Base-by-base conservation (phyloP, 306 rosid species). In the Glycine tomentella region DNA sequence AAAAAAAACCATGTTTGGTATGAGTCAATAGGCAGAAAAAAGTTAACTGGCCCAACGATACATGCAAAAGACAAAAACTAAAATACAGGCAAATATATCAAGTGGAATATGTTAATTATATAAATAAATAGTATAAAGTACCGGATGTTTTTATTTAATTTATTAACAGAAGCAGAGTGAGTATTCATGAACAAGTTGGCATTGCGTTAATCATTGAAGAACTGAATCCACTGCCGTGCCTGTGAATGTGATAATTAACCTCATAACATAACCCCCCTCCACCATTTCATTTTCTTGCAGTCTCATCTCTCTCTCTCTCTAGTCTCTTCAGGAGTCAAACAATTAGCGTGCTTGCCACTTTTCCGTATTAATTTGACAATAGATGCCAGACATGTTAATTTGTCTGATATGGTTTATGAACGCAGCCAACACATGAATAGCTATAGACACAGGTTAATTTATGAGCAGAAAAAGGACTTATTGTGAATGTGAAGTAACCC, bases 141-240 rank as follows among this genome's bases (percentile, higher is more conserved):
- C 1, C 31, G 3, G 13, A 44, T 45, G 53, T 38, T 33, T 77
- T 49, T 9, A 25, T 34, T 57, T 77, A 31, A 63, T 63, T 63
- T 64, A 64, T 73, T 51, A n/a, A 53, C 16, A 11, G 67, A 61
- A 8, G 49, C 72, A 58, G 77, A 46, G 82, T 52, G 77, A 46
- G 82, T 52, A 55, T 62, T 53, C 25, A 69, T 75, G 8, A 79
- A 62, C 59, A 70, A 78, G 70, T 68, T 74, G 73, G 33, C 72
- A 73, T 72, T 73, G 52, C 64, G 59, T 46, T 79, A 65, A 72
- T 83, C 25, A 83, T 83, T 78, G 59, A 72, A 20, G 59, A 57
- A 73, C 63, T 66, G 64, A 83, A 75, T 66, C 17, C 57, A 79
- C 20, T 80, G 38, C 49, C 44, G 49, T 48, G 17, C n/a, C 33